Percentiles rank a stretch among this genome's conserved stretches.
These are phyloP conservation scores for Xylaria telfairii DNA, from an alignment of 495 filamentous ascomycete genomes.

Conservation along the genomic window DNA sequence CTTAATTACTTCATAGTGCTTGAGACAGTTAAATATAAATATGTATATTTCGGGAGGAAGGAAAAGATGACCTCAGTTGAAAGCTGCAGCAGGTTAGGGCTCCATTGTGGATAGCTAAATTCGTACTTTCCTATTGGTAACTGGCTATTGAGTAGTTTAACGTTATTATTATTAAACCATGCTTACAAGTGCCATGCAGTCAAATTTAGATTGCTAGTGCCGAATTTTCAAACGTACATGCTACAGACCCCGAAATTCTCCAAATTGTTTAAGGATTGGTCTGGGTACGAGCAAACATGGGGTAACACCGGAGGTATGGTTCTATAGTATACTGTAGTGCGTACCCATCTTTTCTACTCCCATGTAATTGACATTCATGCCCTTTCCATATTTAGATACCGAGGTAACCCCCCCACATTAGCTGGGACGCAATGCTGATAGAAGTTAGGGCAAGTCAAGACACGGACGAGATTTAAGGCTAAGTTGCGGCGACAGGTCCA, in stretches of 20 bases:
- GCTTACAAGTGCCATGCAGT: background rate
- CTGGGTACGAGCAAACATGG: background rate
- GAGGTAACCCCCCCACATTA: background rate
- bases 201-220: background rate
- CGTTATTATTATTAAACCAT: background rate
- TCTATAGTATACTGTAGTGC: background rate
- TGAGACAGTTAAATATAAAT: too few relatives aligned
- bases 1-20: background rate
- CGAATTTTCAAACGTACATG: background rate
- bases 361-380: background rate
- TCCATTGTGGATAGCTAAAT: background rate
- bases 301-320: background rate
- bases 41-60: background rate
- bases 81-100: too few relatives aligned
- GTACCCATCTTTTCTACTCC: background rate
- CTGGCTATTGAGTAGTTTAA: background rate
- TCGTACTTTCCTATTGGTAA: background rate
- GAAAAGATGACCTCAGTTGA: too few relatives aligned
- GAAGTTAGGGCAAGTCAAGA: background rate
- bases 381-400: conserved; percentile 3
- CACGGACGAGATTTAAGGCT: background rate
- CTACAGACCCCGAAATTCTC: background rate
- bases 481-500: background rate
- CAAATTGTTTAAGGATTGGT: background rate
- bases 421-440: background rate